A percentile compares a stretch with the other conserved stretches of the same genome.
Evolutionary conservation across 495 filamentous ascomycete genomes (phyloP).

Genomic region (Penicillium daleae): DNA sequence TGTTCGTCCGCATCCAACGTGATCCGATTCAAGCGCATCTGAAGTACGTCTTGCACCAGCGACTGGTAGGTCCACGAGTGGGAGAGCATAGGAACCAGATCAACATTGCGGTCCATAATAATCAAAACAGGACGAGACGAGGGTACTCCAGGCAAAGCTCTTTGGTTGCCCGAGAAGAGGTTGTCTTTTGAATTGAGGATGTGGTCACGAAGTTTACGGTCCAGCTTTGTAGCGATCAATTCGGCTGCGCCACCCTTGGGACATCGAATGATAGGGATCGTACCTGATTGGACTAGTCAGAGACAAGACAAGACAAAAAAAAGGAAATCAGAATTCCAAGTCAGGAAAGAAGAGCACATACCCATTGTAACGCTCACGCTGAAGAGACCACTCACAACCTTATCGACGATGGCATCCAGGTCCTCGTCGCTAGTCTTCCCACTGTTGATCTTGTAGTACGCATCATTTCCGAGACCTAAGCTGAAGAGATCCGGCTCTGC

Average conservation of each 20-base stretch:
- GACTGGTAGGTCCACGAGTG: conserved; percentile 99
- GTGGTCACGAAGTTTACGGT: conserved; percentile 94
- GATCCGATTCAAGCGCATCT: conserved; percentile 95
- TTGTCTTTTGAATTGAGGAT: conserved; percentile 97
- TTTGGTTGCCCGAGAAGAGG: conserved; percentile 69
- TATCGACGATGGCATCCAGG: conserved; percentile 82
- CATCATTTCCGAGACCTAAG: conserved; percentile 83
- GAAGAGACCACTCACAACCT: conserved; percentile 91
- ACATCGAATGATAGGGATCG: conserved; percentile 92
- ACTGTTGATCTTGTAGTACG: conserved; percentile 95
- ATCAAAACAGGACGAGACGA: conserved; percentile 81
- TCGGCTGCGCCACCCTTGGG: conserved; percentile 92
- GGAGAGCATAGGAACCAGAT: conserved; percentile 96
- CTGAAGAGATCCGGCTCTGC: conserved; percentile 96
- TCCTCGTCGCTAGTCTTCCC: conserved; percentile 87
- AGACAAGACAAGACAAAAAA: not conserved
- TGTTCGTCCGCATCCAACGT: conserved; percentile 84
- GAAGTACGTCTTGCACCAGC: conserved; percentile 90
- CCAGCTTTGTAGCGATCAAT: conserved; percentile 89
- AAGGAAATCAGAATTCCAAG: not conserved
- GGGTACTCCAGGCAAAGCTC: conserved; percentile 59
- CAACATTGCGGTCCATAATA: conserved; percentile 91
- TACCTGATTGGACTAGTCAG: conserved; percentile 48
- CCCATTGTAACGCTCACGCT: conserved; percentile 98
- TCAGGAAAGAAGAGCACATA: conserved; percentile 37